These are phyloP conservation scores for Pichia kluyveri DNA, from an alignment of 805 yeast genomes.

Conservation along the genomic window DNA sequence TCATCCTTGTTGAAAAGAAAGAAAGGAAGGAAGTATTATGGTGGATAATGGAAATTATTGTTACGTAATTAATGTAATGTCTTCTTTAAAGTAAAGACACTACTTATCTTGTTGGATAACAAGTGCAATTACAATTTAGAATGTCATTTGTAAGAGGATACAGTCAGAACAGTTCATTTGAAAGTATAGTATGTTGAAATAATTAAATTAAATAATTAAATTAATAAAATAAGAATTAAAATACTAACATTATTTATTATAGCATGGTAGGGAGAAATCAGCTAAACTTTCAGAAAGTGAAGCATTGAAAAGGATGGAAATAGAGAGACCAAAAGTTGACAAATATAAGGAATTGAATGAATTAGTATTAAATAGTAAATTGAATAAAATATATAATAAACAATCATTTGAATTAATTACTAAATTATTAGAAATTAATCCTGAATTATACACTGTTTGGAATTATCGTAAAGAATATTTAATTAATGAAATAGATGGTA, in stretches of 20 bases:
- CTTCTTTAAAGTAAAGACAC: neutral
- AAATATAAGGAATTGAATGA: constrained; percentile 41
- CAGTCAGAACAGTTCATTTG: constrained; percentile 10
- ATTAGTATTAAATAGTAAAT: constrained; percentile 31
- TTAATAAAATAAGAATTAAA: neutral
- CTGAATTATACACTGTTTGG: constrained; percentile 88
- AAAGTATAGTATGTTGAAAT: constrained; percentile 7
- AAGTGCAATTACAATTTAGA: neutral
- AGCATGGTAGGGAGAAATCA: constrained; percentile 67
- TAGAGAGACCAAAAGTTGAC: constrained; percentile 54
- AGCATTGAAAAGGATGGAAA: constrained; percentile 36
- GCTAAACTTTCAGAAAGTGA: constrained; percentile 46
- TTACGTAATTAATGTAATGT: too few relatives aligned
- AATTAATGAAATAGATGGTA: constrained; percentile 9
- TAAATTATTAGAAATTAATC: constrained; percentile 53
- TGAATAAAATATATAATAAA: constrained; percentile 20
- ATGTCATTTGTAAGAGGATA: constrained; percentile 15
- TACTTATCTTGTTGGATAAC: neutral
- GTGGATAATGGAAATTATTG: too few relatives aligned
- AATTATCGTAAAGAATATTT: constrained; percentile 76
- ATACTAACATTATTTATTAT: constrained; percentile 4
- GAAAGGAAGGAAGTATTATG: too few relatives aligned
- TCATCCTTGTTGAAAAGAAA: too few relatives aligned
- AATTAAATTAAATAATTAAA: too few relatives aligned
- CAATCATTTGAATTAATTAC: constrained; percentile 47